A percentile compares a stretch with the other conserved stretches of the same genome.
Conservation (phyloP, 2,329 filamentous ascomycete genomes). For the Cytospora leucostoma region DNA sequence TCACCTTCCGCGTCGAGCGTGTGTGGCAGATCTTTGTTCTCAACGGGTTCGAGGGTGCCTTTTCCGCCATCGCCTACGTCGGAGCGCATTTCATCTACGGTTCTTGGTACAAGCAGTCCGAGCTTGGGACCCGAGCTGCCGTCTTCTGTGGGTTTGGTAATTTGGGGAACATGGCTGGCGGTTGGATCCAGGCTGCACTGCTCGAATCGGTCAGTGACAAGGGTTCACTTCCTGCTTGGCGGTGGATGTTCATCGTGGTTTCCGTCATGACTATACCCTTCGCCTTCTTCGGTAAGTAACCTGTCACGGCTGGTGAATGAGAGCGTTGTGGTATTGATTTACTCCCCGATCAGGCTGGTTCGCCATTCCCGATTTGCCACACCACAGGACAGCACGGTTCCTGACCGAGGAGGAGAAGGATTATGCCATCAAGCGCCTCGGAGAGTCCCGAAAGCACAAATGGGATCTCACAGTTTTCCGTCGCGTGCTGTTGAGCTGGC, state of each 20-base stretch:
- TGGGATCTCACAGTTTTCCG: slow-evolving; percentile 23
- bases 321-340: not conserved
- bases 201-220: slow-evolving; percentile 39
- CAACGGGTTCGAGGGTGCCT: slow-evolving; percentile 47
- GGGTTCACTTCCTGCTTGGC: slow-evolving; percentile 42
- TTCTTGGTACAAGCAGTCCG: slow-evolving; percentile 46
- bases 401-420: slow-evolving; percentile 40
- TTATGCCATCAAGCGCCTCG: slow-evolving; percentile 41
- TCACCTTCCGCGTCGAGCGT: slow-evolving; percentile 44
- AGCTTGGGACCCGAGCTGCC: slow-evolving; percentile 44
- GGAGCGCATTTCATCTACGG: slow-evolving; percentile 48
- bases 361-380: slow-evolving; percentile 46
- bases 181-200: slow-evolving; percentile 47
- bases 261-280: slow-evolving; percentile 45
- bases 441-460: slow-evolving; percentile 31
- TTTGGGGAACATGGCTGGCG: slow-evolving; percentile 46
- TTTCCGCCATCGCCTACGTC: slow-evolving; percentile 46
- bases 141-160: slow-evolving; percentile 47
- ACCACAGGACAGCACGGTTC: slow-evolving; percentile 44
- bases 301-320: no score
- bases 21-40: slow-evolving; percentile 47
- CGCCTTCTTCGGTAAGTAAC: slow-evolving; percentile 40
- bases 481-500: slow-evolving; percentile 41
- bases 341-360: slow-evolving; percentile 40
- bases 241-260: slow-evolving; percentile 47